A percentile compares a stretch with the other conserved stretches of the same genome.
Conservation (phyloP, 768 basidiomycete genomes). For the Mycena rosella region DNA sequence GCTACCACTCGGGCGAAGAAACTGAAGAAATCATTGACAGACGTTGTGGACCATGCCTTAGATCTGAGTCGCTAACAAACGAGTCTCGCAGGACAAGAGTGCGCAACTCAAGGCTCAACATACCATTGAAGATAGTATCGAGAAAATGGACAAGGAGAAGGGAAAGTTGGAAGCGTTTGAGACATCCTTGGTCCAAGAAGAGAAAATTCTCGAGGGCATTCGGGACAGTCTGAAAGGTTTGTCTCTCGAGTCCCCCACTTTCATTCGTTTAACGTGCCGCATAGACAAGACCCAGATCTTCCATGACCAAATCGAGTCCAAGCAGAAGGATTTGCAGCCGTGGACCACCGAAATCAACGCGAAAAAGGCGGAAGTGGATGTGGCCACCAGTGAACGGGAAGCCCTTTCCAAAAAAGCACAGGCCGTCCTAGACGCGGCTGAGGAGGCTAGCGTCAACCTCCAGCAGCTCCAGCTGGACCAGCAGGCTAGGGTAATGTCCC, state of each 20-base stretch:
- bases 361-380: constrained; percentile 85
- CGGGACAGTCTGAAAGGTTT: constrained; percentile 88
- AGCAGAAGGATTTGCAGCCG: constrained; percentile 95
- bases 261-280: background rate
- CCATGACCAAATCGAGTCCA: constrained; percentile 91
- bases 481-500: constrained; percentile 68
- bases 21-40: constrained; percentile 86
- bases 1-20: constrained; percentile 86
- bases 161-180: constrained; percentile 79
- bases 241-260: constrained; percentile 18
- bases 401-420: constrained; percentile 83
- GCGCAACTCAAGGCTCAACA: constrained; percentile 72
- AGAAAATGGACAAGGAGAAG: constrained; percentile 79
- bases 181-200: constrained; percentile 76
- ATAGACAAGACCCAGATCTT: constrained; percentile 95
- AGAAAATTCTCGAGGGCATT: constrained; percentile 87
- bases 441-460: constrained; percentile 57
- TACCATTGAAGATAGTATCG: constrained; percentile 74
- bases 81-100: constrained; percentile 64
- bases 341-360: constrained; percentile 93
- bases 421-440: constrained; percentile 54
- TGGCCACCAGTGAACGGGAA: constrained; percentile 89
- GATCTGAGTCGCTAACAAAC: background rate
- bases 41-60: constrained; percentile 61
- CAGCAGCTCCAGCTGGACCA: constrained; percentile 54